Evolutionary conservation across 2,329 filamentous ascomycete genomes (phyloP).

Genomic region (Fusarium hostae): DNA sequence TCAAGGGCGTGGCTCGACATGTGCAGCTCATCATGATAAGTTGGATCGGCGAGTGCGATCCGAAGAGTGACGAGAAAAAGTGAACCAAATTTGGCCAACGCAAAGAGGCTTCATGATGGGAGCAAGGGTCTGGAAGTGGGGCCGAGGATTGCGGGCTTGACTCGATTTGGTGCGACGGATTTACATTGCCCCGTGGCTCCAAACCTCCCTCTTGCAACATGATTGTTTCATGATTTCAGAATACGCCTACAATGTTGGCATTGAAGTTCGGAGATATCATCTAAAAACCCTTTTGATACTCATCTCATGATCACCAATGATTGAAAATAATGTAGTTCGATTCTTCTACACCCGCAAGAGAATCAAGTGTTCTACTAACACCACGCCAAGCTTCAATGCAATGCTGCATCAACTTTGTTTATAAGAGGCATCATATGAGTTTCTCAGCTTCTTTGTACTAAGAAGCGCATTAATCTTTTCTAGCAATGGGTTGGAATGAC

Average conservation of each 20-base stretch:
- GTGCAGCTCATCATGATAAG: slow-evolving; percentile 57
- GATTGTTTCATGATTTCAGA: background rate
- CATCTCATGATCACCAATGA: too few relatives aligned
- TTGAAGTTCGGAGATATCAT: background rate
- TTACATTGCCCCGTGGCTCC: slow-evolving; percentile 15
- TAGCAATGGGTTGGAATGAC: background rate
- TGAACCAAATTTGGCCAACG: slow-evolving; percentile 32
- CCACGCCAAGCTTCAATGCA: background rate
- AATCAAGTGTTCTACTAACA: background rate
- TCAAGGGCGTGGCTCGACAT: slow-evolving; percentile 58
- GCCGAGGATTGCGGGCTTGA: background rate
- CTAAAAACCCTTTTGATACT: too few relatives aligned
- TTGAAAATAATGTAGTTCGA: background rate
- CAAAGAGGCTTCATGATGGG: slow-evolving; percentile 37
- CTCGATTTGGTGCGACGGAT: slow-evolving; percentile 5
- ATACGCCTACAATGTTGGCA: background rate
- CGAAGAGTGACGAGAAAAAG: slow-evolving; percentile 34
- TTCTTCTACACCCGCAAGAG: background rate
- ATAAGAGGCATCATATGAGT: background rate
- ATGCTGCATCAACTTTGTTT: background rate
- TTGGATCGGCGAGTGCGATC: slow-evolving; percentile 5
- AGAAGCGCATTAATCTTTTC: background rate
- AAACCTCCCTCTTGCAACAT: background rate
- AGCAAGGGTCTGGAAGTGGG: slow-evolving; percentile 38
- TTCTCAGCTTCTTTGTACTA: background rate